phyloP scores from a whole-genome alignment of 2,329 filamentous ascomycete species.

The Pseudogymnoascus sp. region DNA sequence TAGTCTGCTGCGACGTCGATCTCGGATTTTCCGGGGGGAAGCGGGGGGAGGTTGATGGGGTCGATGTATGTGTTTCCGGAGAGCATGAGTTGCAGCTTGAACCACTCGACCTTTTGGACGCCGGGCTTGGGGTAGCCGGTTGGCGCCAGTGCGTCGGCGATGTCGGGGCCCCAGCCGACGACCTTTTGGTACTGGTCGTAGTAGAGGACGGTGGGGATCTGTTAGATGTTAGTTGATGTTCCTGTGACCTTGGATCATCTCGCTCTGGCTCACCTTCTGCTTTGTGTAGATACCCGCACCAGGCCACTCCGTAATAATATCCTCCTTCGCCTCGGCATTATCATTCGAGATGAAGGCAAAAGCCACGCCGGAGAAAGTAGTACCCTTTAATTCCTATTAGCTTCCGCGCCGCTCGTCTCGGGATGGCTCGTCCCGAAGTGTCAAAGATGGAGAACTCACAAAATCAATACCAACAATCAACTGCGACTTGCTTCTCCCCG shows the following conservation, averaged over 20 bases:
- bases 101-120: constrained; percentile 99
- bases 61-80: constrained; percentile 99
- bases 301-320: constrained; percentile 99
- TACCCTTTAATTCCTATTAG: constrained; percentile 52
- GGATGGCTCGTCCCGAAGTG: constrained; percentile 10
- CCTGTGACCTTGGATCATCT: neutral
- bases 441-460: constrained; percentile 47
- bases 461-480: constrained; percentile 99
- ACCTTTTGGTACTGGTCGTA: constrained; percentile 99
- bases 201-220: constrained; percentile 99
- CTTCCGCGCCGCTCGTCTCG: neutral
- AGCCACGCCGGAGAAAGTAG: constrained; percentile 94
- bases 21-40: constrained; percentile 95
- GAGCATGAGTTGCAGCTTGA: constrained; percentile 98
- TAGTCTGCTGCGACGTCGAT: constrained; percentile 99
- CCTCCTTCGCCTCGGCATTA: constrained; percentile 94
- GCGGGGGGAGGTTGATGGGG: constrained; percentile 94
- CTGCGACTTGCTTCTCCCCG: constrained; percentile 86
- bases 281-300: constrained; percentile 96
- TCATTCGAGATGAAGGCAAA: constrained; percentile 87
- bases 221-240: constrained; percentile 19
- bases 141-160: constrained; percentile 89
- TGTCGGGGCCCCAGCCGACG: constrained; percentile 98
- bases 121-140: constrained; percentile 96
- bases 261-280: constrained; percentile 66